Base-by-base conservation (phyloP, 2,329 filamentous ascomycete species). In the Setomelanomma holmii region DNA sequence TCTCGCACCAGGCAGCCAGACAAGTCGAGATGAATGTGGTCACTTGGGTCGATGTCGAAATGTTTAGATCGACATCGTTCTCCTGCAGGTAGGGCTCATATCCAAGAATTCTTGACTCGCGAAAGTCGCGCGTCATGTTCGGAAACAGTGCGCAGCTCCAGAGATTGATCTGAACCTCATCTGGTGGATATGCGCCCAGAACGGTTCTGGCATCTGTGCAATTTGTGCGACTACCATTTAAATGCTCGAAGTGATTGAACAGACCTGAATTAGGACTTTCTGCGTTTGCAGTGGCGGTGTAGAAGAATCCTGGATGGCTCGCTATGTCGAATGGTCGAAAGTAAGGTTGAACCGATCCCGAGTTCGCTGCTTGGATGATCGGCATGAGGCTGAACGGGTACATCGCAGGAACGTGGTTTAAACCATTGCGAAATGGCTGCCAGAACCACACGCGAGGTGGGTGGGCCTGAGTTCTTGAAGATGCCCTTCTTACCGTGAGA, bases 141-240 rank as follows among this genome's bases (percentile, higher is more conserved):
- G 47, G 47, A 22, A 35, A 50, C 12, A 50, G 34, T 12, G 47
- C 30, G 23, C 47, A 50, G 22, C 35, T 50, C 47, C 47, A 50
- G 1, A 50, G 12, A 11, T 45, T 45, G 17, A 35, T 12, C 8
- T 23, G 27, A 22, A 30, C 27, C 3, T 7, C 30, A 16, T 40
- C 20, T 4, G 14, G 14, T 16, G 19, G 42, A 27, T 7, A 5
- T 19, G 19, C 17, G 6, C 44, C 44, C 27, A 46, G 33, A 4
- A 46, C 34, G 8, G 27, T 22, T 20, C 4, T 27, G 6, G 44
- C 11, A 17, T 46, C 12, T 3, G 34, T 46, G 17, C 44, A 40
- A 21, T 46, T 46, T 14, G 44, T 21, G 6, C 23, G 22, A 23
- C 21, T n/a, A 14, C 34, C 34, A 30, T n/a, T 17, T n/a, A 17